Evolutionary conservation across 2,329 filamentous ascomycete genomes (phyloP).

Genomic region (Aphanocladium album): DNA sequence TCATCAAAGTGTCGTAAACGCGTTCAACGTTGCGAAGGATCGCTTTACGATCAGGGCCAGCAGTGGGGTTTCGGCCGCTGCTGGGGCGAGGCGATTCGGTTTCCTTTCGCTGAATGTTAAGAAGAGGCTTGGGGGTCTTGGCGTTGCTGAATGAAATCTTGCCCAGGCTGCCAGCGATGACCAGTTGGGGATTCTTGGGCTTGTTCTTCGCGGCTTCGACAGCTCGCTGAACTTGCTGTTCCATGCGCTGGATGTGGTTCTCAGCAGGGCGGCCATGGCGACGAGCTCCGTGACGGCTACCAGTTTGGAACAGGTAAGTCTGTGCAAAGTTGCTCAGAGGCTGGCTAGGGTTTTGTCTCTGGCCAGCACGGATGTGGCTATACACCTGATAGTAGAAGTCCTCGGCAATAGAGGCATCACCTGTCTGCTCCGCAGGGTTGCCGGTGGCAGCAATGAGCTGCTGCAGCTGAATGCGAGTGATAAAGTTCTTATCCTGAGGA

Average conservation of each 20-base stretch:
- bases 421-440: conserved; percentile 72
- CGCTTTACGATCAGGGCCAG: conserved; percentile 70
- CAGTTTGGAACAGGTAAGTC: conserved; percentile 94
- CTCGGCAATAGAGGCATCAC: conserved; percentile 76
- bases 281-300: conserved; percentile 69
- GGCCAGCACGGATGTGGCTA: conserved; percentile 84
- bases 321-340: conserved; percentile 95
- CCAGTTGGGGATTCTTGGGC: conserved; percentile 94
- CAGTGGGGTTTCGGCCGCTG: conserved; percentile 35
- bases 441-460: conserved; percentile 91
- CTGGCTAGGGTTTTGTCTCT: conserved; percentile 85
- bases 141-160: conserved; percentile 99
- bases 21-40: conserved; percentile 82
- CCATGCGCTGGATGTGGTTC: conserved; percentile 98
- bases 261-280: conserved; percentile 79
- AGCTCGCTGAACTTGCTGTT: conserved; percentile 95
- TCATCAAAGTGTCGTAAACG: conserved; percentile 84
- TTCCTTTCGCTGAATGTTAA: conserved; percentile 90
- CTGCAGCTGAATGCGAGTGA: conserved; percentile 94
- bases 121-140: conserved; percentile 89
- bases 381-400: conserved; percentile 99
- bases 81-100: conserved; percentile 51
- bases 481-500: conserved; percentile 98
- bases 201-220: conserved; percentile 97
- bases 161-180: conserved; percentile 91